Conservation (phyloP, 2,329 filamentous ascomycete species). For the Salinomyces thailandicus region DNA sequence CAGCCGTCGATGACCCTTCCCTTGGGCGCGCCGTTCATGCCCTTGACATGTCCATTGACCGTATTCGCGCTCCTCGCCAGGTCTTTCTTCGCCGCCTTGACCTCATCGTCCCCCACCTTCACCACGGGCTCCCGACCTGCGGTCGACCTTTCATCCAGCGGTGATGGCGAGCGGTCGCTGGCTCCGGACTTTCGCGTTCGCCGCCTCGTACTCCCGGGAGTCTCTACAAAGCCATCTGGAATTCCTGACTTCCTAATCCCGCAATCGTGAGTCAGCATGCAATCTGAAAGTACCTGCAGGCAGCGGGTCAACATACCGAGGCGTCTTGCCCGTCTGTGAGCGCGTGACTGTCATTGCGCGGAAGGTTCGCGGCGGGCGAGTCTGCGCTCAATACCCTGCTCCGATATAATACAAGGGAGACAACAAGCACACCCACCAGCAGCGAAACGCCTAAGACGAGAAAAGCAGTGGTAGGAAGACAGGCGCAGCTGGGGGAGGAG, state of each 20-base stretch:
- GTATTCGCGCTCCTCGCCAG: slow-evolving; percentile 13
- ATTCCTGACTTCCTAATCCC: slow-evolving; percentile 27
- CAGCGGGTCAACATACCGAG: slow-evolving; percentile 27
- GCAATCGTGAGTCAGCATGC: neutral
- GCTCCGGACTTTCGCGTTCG: slow-evolving; percentile 33
- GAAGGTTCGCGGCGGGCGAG: neutral
- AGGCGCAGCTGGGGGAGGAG: too few species aligned
- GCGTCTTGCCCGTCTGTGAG: slow-evolving; percentile 40
- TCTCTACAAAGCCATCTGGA: slow-evolving; percentile 39
- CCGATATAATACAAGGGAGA: neutral
- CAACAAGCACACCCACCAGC: neutral
- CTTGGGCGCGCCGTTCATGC: slow-evolving; percentile 28
- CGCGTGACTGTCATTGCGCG: slow-evolving; percentile 29
- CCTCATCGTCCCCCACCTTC: slow-evolving; percentile 4
- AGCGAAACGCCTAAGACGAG: neutral
- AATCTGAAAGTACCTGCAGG: neutral
- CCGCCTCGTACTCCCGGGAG: slow-evolving; percentile 33
- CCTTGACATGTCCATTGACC: slow-evolving; percentile 27
- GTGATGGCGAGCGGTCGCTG: slow-evolving; percentile 28
- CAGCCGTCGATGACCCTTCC: slow-evolving; percentile 30
- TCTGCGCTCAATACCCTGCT: neutral
- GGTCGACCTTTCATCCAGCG: slow-evolving; percentile 15
- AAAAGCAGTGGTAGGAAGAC: too few species aligned
- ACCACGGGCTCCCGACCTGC: slow-evolving; percentile 8
- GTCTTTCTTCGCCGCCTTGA: slow-evolving; percentile 7